A percentile compares a stretch with the other conserved stretches of the same genome.
Conservation (phyloP, 1,139 yeast species). For the Pneumocystis oryctolagi region DNA sequence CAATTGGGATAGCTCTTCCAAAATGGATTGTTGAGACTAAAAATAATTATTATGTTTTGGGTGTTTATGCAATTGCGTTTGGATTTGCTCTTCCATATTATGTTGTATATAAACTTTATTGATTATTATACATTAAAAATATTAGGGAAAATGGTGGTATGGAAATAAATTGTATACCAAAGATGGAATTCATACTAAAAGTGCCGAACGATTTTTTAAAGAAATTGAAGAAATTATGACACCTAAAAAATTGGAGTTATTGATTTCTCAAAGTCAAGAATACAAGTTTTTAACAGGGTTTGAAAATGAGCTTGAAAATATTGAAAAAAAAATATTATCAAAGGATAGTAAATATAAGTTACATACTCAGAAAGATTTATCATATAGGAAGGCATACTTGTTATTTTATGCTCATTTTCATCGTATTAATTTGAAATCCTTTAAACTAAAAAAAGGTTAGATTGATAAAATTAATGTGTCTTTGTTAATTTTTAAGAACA, state of each 20-base stretch:
- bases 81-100: conserved; percentile 65
- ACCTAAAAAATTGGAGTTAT: conserved; percentile 33
- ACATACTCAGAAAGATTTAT: neutral
- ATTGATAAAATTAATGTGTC: neutral
- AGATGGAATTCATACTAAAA: conserved; percentile 64
- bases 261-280: conserved; percentile 35
- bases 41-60: conserved; percentile 51
- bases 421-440: conserved; percentile 28
- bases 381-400: neutral
- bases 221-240: conserved; percentile 60
- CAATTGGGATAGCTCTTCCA: conserved; percentile 95
- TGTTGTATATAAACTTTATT: conserved; percentile 34
- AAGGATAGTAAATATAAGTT: neutral
- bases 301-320: conserved; percentile 13
- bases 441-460: neutral
- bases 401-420: conserved; percentile 33
- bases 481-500: conserved; percentile 23
- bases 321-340: conserved; percentile 5
- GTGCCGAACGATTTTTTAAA: conserved; percentile 52
- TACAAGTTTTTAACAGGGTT: conserved; percentile 10
- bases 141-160: conserved; percentile 59
- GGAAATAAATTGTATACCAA: conserved; percentile 68
- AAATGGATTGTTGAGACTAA: conserved; percentile 77
- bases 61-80: conserved; percentile 54
- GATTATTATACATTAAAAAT: neutral